Base-by-base conservation (phyloP, 257 asterid species). In the Nicotiana sylvestris region DNA sequence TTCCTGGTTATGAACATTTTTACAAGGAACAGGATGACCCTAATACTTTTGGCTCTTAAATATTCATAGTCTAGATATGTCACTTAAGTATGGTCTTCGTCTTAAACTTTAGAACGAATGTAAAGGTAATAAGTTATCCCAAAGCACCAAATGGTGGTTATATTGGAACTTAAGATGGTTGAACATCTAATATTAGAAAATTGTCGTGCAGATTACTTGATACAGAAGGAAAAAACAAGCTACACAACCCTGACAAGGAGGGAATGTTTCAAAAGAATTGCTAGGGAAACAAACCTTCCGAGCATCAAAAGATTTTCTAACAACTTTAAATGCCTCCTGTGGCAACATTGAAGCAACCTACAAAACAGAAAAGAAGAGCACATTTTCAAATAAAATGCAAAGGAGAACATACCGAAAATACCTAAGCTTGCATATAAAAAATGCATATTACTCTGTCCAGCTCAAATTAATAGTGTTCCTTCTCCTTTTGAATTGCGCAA, bases 271-370 rank as follows among this genome's bases (percentile, higher is more conserved):
- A 43, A 70, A 70, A 12, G 78, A 43, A 10, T 68, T 74, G 62
- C 43, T 49, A 74, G 39, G 60, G 62, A 49, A 66, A 66, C 90
- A 82, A 65, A 96, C 99, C 98, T 93, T 94, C 86, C 99, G 92
- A n/a, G 98, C 99, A 87, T 96, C 99, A 87, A 96, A 96, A 11
- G 98, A 96, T 87, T 96, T 94, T 85, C 99, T 88, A 81, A 93
- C 87, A 79, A 96, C 93, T 17, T 89, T 89, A 86, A 96, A 96
- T 11, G 98, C 98, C 83, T 94, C 98, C 9, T 89, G 83, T 53
- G 99, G 99, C 92, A 96, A 87, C 97, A 94, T 93, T 35, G 99
- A 94, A 84, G 98, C 93, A 77, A 96, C 98, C 99, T 96, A 85
- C 86, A 88, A 86, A 72, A 82, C 6, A 56, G 46, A 58, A 16